A percentile compares a stretch with the other conserved stretches of the same genome.
Conservation (phyloP, 1,284 basidiomycete genomes). For the Lignosus rhinocerotis region DNA sequence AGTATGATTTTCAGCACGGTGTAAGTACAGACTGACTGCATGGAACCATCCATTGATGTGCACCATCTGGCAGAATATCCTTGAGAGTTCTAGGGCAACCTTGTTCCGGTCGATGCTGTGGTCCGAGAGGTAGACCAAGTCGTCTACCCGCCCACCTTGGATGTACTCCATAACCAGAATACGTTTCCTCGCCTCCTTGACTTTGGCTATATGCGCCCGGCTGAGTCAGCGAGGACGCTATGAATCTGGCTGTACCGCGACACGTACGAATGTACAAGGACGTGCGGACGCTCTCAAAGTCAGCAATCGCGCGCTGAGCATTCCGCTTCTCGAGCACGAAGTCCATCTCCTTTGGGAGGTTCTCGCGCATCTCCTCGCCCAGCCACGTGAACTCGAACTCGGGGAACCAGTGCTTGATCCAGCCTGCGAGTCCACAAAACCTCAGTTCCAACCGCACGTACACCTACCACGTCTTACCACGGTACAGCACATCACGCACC, state of each 20-base stretch:
- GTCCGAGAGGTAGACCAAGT: constrained; percentile 81
- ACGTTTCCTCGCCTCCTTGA: constrained; percentile 81
- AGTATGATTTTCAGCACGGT: background rate
- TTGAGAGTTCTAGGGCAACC: constrained; percentile 86
- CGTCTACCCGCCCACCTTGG: constrained; percentile 88
- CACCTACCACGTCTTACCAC: background rate
- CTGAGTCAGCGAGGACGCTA: background rate
- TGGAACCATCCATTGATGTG: constrained; percentile 94
- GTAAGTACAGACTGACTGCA: constrained; percentile 52
- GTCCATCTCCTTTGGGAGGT: constrained; percentile 94
- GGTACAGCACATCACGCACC: constrained; percentile 41
- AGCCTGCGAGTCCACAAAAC: constrained; percentile 44
- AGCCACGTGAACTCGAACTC: constrained; percentile 97
- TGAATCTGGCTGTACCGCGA: background rate
- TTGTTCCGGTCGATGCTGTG: constrained; percentile 92
- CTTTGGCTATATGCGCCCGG: constrained; percentile 47
- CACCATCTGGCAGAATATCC: constrained; percentile 95
- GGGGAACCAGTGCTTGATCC: constrained; percentile 88
- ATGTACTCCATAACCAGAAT: constrained; percentile 95
- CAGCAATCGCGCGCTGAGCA: constrained; percentile 66
- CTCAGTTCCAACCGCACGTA: background rate
- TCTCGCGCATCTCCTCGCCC: constrained; percentile 89
- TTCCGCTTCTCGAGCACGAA: constrained; percentile 91
- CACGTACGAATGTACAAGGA: constrained; percentile 79
- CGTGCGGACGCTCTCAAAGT: constrained; percentile 77